Percentiles rank a stretch among this genome's conserved stretches.
phyloP scores from a whole-genome alignment of 139 green algal genomes.

The Chlamydomonas incerta region DNA sequence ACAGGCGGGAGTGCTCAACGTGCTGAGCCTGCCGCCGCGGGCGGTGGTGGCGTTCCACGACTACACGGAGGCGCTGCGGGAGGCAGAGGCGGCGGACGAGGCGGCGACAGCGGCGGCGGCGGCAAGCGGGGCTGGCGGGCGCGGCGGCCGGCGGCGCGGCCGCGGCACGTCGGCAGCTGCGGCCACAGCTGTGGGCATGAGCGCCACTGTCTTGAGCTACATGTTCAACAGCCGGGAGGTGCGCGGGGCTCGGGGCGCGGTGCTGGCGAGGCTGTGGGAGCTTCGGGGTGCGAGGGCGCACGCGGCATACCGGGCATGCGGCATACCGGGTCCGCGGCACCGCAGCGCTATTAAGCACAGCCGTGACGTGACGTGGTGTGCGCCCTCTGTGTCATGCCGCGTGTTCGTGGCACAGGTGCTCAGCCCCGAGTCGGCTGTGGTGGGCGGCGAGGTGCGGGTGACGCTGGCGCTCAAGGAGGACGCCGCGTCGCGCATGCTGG shows the following conservation, averaged over 20 bases:
- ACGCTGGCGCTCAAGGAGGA: slow-evolving; percentile 2
- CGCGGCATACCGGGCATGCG: too few species aligned
- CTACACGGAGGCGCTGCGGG: not conserved
- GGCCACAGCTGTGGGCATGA: not conserved
- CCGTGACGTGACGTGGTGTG: not conserved
- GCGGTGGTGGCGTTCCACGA: slow-evolving; percentile 1
- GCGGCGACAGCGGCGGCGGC: not conserved
- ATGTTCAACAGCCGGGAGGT: slow-evolving; percentile 18
- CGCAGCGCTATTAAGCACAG: too few species aligned
- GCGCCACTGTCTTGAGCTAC: not conserved
- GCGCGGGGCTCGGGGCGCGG: too few species aligned
- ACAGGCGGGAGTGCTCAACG: slow-evolving; percentile 30
- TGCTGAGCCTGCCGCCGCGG: slow-evolving; percentile 21
- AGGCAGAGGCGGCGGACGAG: not conserved
- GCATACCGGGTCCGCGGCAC: too few species aligned
- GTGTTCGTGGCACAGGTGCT: not conserved
- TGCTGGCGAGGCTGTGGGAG: too few species aligned
- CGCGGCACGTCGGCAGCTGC: not conserved
- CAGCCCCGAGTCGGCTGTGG: not conserved
- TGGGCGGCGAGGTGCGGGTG: slow-evolving; percentile 8
- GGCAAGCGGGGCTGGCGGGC: not conserved
- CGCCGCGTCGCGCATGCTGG: not conserved
- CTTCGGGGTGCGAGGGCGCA: too few species aligned
- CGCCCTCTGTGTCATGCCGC: not conserved
- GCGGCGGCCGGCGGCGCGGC: not conserved